Evolutionary conservation across 805 yeast species (phyloP), one percentile per base, ranked within the genome.

Genomic region (Yarrowia yakushimensis): DNA sequence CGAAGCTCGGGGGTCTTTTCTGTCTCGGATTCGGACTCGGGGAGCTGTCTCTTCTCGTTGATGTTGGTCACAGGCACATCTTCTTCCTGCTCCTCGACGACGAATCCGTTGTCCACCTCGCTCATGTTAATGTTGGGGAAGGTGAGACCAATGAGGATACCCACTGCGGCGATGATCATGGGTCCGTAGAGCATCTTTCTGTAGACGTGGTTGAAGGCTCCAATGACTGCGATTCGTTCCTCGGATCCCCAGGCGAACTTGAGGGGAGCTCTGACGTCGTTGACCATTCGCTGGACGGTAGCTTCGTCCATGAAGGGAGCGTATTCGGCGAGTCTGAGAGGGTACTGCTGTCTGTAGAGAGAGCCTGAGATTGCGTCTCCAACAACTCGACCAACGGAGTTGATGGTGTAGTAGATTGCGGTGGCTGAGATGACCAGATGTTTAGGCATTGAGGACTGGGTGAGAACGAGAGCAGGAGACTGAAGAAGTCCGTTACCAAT

Each of bases 401-500:
- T 85, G 25, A 80, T 70, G 2, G 90, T 77, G 66, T 83, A 76
- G 73, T 81, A 83, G 43, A 85, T 71, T 1, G 88, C 79, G 45
- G 84, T 79, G 27, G 82, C 78, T 45, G 82, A 79, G 11, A 88
- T 88, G 85, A 85, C 81, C 71, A 81, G 79, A 69, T 83, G 85
- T 72, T 85, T 90, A 66, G 76, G 79, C 39, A 83, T 79, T 63
- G 82, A 77, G 0, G 88, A 77, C 69, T 82, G 84, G 65, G 83
- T 79, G 33, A 87, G 79, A 5, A 83, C 83, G 69, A 83, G 86
- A 10, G 84, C 78, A 7, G 86, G 79, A 67, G 84, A 85, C 15
- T 87, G 83, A 76, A 86, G 84, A 71, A 86, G 82, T 20, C 89
- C 89, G 50, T 88, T 88, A 67, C 89, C 91, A 63, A 87, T 79